phyloP scores from a whole-genome alignment of 495 filamentous ascomycete genomes.

The Articulospora tetracladia region DNA sequence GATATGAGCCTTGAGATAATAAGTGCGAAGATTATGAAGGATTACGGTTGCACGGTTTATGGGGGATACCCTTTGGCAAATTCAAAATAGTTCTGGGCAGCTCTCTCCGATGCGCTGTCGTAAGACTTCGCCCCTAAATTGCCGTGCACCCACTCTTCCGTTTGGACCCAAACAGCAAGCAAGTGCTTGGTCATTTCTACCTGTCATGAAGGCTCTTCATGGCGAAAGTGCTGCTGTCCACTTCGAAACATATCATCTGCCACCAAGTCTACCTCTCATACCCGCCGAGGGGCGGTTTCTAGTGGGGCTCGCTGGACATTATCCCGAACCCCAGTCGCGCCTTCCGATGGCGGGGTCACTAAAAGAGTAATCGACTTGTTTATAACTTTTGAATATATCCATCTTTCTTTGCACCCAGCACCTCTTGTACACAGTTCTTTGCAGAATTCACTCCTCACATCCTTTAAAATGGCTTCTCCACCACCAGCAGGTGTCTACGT shows the following conservation, averaged over 20 bases:
- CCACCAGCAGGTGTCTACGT: conserved; percentile 29
- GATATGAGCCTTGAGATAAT: conserved; percentile 18
- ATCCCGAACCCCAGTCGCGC: conserved; percentile 2
- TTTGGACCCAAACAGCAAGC: neutral
- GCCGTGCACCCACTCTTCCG: neutral
- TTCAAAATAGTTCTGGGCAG: neutral
- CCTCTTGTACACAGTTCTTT: neutral
- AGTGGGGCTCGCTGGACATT: conserved; percentile 8
- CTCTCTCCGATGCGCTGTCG: neutral
- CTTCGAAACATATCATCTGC: neutral
- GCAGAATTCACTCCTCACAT: neutral
- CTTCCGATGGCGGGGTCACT: neutral
- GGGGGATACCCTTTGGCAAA: neutral
- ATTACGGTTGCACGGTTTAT: neutral
- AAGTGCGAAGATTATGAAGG: neutral
- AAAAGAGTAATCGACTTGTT: neutral
- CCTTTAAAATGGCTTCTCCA: conserved; percentile 13
- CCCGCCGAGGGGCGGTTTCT: neutral
- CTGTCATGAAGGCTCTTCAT: neutral
- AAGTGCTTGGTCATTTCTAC: neutral
- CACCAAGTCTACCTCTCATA: neutral
- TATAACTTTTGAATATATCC: neutral
- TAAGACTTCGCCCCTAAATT: neutral
- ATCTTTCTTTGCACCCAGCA: neutral
- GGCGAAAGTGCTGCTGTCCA: neutral